Evolutionary conservation across 495 filamentous ascomycete species (phyloP), one percentile per base, ranked within the genome.

Genomic region (Podospora appendiculata): DNA sequence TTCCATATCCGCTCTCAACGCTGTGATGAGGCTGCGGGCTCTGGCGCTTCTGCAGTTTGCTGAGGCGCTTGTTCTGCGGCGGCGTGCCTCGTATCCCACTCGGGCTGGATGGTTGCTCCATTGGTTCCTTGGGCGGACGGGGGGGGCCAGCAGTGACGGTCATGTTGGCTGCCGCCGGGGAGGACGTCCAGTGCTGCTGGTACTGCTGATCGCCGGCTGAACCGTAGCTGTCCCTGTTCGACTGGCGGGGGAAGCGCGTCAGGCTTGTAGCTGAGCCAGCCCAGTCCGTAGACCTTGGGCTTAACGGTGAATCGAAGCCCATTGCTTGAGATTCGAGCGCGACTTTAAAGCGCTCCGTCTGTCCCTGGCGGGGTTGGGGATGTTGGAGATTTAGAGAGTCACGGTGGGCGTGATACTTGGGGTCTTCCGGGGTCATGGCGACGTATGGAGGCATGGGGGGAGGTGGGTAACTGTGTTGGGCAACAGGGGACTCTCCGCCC

Each of bases 391-490:
- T 90, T 32, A 95, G 70, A 43, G 88, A 94, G 64, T 93, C 87
- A 46, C 91, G 88, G 67, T 95, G 88, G 14, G 88, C 89, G 60
- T 88, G 83, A 64, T 95, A 95, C 64, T 95, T 94, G 33, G 90
- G 89, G 51, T 89, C 85, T 62, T 95, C 90, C 18, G 89, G 87
- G 14, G 73, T 75, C 59, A 70, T 69, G 48, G 65, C 61, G 17
- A 65, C 67, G 50, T 58, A 66, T 4, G 55, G 47, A 34, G 34
- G 55, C 1, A 64, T 36, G 9, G 58, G 58, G 14, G 59, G 60
- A 4, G 57, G 81, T 63, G 41, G 35, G 1, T 60, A 41, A 41
- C 67, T 58, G 41, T 64, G 58, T 19, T 58, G 56, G 13, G 61
- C 55, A n/a, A 47, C 34, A 5, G 55, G 56, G 3, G 49, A 18